These are phyloP conservation scores for Smallanthus sonchifolius DNA, from an alignment of 129 eudicot genomes.

Conservation along the genomic window DNA sequence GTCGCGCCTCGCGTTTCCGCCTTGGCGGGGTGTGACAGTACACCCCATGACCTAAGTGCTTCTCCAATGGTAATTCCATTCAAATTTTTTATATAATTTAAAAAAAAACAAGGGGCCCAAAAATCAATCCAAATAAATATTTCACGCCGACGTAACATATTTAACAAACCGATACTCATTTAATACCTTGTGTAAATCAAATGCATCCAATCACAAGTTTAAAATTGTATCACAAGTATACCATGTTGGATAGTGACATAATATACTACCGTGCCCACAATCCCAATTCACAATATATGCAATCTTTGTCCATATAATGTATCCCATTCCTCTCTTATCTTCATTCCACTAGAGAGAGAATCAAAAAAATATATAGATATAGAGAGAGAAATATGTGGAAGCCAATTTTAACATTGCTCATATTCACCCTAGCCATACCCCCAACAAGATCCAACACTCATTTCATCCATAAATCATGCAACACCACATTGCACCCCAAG, in stretches of 20 bases:
- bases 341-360: conserved; percentile 24
- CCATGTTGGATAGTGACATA: conserved; percentile 21
- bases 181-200: not conserved
- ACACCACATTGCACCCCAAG: conserved; percentile 38
- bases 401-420: conserved; percentile 16
- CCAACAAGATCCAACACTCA: conserved; percentile 22
- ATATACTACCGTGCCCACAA: conserved; percentile 15
- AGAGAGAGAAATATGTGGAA: conserved; percentile 18
- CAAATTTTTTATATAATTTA: no score
- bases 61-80: no score
- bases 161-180: not conserved
- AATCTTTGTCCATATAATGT: conserved; percentile 29
- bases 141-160: not conserved
- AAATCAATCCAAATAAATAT: no score
- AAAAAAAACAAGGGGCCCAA: not conserved
- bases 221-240: conserved; percentile 8
- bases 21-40: no score
- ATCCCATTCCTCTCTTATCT: conserved; percentile 15
- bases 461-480: conserved; percentile 46
- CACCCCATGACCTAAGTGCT: no score
- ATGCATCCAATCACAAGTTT: conserved; percentile 15
- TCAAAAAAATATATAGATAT: not conserved
- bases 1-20: no score
- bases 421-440: conserved; percentile 23
- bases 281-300: conserved; percentile 13